Percentiles rank a stretch among this genome's conserved stretches.
These are phyloP conservation scores for Cerrena zonata DNA, from an alignment of 1,284 basidiomycete genomes.

Conservation along the genomic window DNA sequence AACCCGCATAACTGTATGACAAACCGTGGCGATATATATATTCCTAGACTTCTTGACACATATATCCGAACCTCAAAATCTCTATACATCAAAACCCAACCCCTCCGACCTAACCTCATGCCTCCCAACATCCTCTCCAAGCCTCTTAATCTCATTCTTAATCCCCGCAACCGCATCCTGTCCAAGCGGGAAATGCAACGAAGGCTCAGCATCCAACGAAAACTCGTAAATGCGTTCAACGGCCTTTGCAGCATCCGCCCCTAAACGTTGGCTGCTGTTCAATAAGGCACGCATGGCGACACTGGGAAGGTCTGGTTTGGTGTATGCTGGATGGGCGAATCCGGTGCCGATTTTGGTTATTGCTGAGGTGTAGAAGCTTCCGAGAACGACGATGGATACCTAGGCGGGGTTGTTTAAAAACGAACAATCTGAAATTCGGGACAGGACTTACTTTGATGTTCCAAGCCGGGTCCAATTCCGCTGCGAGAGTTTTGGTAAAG, in stretches of 20 bases:
- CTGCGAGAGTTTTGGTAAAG: constrained; percentile 20
- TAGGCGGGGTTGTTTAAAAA: background rate
- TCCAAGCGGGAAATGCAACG: constrained; percentile 22
- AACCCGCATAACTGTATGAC: too few relatives aligned
- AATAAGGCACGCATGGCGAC: background rate
- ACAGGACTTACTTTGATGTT: constrained; percentile 25
- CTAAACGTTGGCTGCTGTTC: background rate
- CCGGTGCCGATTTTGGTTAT: background rate
- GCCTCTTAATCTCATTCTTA: constrained; percentile 11
- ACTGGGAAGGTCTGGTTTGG: constrained; percentile 1
- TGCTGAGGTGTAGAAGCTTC: constrained; percentile 2
- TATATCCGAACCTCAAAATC: too few relatives aligned
- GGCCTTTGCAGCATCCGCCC: constrained; percentile 1
- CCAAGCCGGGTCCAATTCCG: constrained; percentile 27
- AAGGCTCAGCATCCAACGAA: constrained; percentile 13
- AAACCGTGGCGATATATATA: too few relatives aligned
- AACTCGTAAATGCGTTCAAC: constrained; percentile 1
- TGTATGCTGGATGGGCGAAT: constrained; percentile 8
- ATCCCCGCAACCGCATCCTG: constrained; percentile 5
- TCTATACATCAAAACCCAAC: too few relatives aligned
- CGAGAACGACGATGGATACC: constrained; percentile 4
- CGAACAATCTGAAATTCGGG: background rate
- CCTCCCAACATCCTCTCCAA: constrained; percentile 16
- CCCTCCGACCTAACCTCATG: constrained; percentile 5
- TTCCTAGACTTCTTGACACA: too few relatives aligned